These are phyloP conservation scores for Erysimum cheiri DNA, from an alignment of 441 rosid genomes.

Conservation along the genomic window DNA sequence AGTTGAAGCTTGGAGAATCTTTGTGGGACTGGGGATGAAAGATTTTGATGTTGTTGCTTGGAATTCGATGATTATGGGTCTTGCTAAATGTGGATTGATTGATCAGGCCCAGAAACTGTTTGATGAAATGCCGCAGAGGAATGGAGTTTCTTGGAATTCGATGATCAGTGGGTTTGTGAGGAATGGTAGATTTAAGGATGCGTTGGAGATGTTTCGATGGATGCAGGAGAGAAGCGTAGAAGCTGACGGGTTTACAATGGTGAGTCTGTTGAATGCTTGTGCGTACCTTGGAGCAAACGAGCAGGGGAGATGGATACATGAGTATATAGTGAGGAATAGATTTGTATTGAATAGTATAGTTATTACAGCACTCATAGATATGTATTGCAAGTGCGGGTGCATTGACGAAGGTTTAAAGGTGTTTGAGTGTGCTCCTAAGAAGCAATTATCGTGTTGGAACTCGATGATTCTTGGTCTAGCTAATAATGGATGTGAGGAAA, in stretches of 20 bases:
- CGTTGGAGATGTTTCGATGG: constrained; percentile 61
- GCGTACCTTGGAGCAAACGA: constrained; percentile 64
- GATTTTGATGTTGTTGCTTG: constrained; percentile 68
- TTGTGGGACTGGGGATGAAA: constrained; percentile 41
- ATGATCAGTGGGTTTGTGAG: constrained; percentile 80
- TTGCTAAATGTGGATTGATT: constrained; percentile 59
- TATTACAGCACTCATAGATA: constrained; percentile 71
- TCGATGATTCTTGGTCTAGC: constrained; percentile 71
- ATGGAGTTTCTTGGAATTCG: constrained; percentile 68
- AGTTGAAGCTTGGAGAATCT: constrained; percentile 58
- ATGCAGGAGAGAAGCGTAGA: constrained; percentile 57
- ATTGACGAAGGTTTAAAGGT: constrained; percentile 55
- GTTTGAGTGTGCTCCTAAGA: constrained; percentile 47
- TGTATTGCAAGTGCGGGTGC: constrained; percentile 80
- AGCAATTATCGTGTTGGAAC: constrained; percentile 72
- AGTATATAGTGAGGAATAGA: constrained; percentile 51
- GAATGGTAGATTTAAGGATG: constrained; percentile 62
- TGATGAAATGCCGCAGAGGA: constrained; percentile 56
- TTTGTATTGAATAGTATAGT: constrained; percentile 63
- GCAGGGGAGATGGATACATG: constrained; percentile 84
- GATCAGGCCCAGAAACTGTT: constrained; percentile 62
- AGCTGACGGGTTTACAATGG: constrained; percentile 78
- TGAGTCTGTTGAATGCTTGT: constrained; percentile 78
- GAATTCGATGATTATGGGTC: constrained; percentile 76
- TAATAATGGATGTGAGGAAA: constrained; percentile 54